phyloP scores from a whole-genome alignment of 306 rosid genomes.

The Rosa persica region DNA sequence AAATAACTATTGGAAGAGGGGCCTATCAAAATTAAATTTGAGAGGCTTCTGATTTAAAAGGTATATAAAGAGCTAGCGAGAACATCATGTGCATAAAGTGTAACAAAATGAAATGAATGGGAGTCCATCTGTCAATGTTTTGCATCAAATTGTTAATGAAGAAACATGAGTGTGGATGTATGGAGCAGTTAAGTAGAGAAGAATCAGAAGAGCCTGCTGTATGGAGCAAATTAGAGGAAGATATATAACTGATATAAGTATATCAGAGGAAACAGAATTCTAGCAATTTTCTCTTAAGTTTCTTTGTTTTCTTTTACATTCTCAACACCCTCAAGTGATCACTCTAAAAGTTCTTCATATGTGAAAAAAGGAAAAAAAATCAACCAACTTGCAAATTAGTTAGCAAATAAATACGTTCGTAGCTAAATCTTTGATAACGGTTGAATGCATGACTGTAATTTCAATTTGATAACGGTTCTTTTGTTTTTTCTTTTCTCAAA shows the following conservation, averaged over 20 bases:
- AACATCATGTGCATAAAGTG: background rate
- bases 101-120: background rate
- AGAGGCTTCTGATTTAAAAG: background rate
- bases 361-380: no score
- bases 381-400: background rate
- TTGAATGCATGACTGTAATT: no score
- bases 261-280: background rate
- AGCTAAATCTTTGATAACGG: background rate
- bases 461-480: no score
- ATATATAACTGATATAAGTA: background rate
- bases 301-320: background rate
- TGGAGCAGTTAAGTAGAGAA: background rate
- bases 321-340: no score
- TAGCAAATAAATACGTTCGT: background rate
- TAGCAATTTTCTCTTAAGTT: background rate
- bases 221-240: background rate
- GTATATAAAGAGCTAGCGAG: background rate
- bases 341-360: no score
- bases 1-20: slow-evolving; percentile 14
- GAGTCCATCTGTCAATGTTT: slow-evolving; percentile 14
- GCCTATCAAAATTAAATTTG: slow-evolving; percentile 7
- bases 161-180: background rate
- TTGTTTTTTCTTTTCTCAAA: background rate
- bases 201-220: background rate
- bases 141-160: background rate